Evolutionary conservation across 1,284 basidiomycete genomes (phyloP), one percentile per base, ranked within the genome.

Genomic region (Cryptococcus sp.): DNA sequence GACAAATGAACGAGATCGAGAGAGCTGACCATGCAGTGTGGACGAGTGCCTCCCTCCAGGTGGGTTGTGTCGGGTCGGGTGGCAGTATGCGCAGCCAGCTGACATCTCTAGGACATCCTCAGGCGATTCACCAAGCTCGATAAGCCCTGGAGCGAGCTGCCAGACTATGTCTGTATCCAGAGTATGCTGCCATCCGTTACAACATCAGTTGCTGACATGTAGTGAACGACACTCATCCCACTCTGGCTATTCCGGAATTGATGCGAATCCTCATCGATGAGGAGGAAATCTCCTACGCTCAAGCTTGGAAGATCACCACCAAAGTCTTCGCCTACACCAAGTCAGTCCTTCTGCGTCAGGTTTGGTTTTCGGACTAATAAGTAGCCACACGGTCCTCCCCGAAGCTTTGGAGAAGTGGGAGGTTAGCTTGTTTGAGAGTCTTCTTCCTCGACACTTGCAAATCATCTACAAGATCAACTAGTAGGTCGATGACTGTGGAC

Each of bases 281-380:
- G 43, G 91, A 95, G 71, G 86, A 91, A 34, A 65, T 91, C n/a
- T 65, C 77, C 1, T 95, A 88, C 83, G 80, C 82, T 56, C 66
- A 74, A 11, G 90, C 92, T 1, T 95, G 92, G 92, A 74, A 79
- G 24, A 88, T 95, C 59, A 82, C 84, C 36, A 88, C 82, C 43
- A 84, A 85, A 69, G 88, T 86, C 5, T 92, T 94, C 76, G 89
- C 87, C 70, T 95, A 90, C 76, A 94, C 91, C 18, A 94, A 93
- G 59, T 62, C 35, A 53, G 59, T 43, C 4, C 25, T 12, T n/a
- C n/a, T 26, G 51, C 12, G 35, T 14, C 14, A 19, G 19, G 28
- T 18, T 19, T 25, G 35, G 21, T 4, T 25, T 50, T 31, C 28
- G 28, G 14, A 7, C 53, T 54, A 33, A 51, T 19, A 16, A 5